Evolutionary conservation across 2,329 filamentous ascomycete genomes (phyloP).

Genomic region (Ramularia endophylla): DNA sequence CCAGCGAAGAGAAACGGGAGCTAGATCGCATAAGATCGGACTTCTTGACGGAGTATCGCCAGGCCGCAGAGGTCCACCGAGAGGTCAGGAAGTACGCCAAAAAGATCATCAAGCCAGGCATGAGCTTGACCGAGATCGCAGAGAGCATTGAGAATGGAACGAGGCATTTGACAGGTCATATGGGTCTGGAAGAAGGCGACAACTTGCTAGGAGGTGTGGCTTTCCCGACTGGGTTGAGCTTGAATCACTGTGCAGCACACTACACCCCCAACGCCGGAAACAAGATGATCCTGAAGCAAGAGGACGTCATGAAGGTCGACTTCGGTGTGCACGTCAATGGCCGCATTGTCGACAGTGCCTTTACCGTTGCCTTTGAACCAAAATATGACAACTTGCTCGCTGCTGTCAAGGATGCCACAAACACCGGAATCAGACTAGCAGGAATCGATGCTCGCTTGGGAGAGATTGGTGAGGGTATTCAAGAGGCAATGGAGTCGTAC

Average conservation of each 20-base stretch:
- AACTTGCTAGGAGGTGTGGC: slow-evolving; percentile 48
- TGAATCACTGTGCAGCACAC: slow-evolving; percentile 52
- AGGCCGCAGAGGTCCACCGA: slow-evolving; percentile 52
- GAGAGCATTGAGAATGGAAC: slow-evolving; percentile 51
- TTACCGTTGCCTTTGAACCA: slow-evolving; percentile 70
- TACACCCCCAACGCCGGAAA: slow-evolving; percentile 53
- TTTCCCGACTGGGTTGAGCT: slow-evolving; percentile 50
- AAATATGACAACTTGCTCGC: slow-evolving; percentile 68
- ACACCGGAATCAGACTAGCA: slow-evolving; percentile 50
- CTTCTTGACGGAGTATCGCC: slow-evolving; percentile 50
- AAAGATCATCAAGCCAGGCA: slow-evolving; percentile 46
- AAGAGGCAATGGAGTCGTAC: slow-evolving; percentile 58
- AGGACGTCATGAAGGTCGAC: slow-evolving; percentile 78
- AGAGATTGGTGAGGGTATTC: slow-evolving; percentile 53
- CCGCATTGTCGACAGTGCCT: slow-evolving; percentile 74
- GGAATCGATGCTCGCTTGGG: slow-evolving; percentile 51
- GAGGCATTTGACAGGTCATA: slow-evolving; percentile 45
- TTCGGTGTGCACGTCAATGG: slow-evolving; percentile 78
- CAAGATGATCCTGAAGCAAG: slow-evolving; percentile 65
- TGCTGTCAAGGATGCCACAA: slow-evolving; percentile 69
- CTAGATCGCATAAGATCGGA: slow-evolving; percentile 40
- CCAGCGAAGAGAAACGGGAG: slow-evolving; percentile 43
- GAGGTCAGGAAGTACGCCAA: slow-evolving; percentile 50
- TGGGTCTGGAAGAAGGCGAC: slow-evolving; percentile 48
- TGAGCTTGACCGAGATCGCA: slow-evolving; percentile 45